Evolutionary conservation across 495 filamentous ascomycete species (phyloP), one percentile per base, ranked within the genome.

Genomic region (Elasticomyces elasticus): DNA sequence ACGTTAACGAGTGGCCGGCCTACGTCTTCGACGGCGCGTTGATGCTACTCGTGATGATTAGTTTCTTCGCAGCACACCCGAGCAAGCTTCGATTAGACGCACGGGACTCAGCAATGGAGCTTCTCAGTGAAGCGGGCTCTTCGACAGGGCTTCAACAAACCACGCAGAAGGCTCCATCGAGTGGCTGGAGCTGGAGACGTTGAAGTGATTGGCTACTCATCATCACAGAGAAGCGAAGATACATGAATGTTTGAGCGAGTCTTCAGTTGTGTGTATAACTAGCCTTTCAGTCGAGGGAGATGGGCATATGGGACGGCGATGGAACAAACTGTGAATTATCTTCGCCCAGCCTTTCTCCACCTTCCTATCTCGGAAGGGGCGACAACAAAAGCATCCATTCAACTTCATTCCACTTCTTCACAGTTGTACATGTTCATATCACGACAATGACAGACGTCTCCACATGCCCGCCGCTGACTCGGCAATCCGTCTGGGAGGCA

Each of bases 401-500:
- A n/a, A n/a, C n/a, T n/a, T n/a, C n/a, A n/a, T n/a, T n/a, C n/a
- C n/a, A n/a, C n/a, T n/a, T n/a, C n/a, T n/a, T n/a, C n/a, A n/a
- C n/a, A n/a, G n/a, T n/a, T n/a, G n/a, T n/a, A n/a, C n/a, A n/a
- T n/a, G n/a, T 9, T 30, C 40, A 1, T 11, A 13, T 43, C 52
- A 60, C 45, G 35, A 40, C 45, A n/a, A 70, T 71, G 66, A 59
- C 60, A 27, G 66, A 69, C 23, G 66, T 72, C 9, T 66, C 72
- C 12, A 73, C 70, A 15, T 69, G 69, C 9, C 78, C 74, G 33
- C 79, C 79, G 1, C 78, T 95, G 15, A 86, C 79, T 20, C 82
- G 86, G 12, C 64, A 72, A 44, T 84, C 84, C 24, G 79, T 95
- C 31, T 59, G 78, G 33, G 71, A 72, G 46, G 91, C 92, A 2